phyloP scores from a whole-genome alignment of 2,329 filamentous ascomycete species.

The Trichoderma sp. region DNA sequence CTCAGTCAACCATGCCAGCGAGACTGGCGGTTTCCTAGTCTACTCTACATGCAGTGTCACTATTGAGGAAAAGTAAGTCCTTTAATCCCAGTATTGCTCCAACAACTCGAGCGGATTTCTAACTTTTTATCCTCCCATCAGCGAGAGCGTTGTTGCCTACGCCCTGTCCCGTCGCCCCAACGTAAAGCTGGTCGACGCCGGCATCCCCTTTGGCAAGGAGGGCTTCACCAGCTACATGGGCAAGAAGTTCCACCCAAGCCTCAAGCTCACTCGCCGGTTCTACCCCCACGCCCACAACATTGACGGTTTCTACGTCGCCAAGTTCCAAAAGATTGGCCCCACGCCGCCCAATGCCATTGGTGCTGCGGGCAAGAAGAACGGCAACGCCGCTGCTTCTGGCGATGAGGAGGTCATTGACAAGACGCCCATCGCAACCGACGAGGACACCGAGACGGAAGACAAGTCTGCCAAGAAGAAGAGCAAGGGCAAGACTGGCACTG shows the following conservation, averaged over 20 bases:
- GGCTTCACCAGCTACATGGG: slow-evolving; percentile 89
- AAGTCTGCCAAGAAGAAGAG: slow-evolving; percentile 25
- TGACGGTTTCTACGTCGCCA: slow-evolving; percentile 97
- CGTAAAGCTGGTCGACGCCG: slow-evolving; percentile 88
- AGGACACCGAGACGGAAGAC: slow-evolving; percentile 47
- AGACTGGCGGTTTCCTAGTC: slow-evolving; percentile 91
- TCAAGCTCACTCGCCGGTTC: slow-evolving; percentile 81
- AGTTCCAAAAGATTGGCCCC: slow-evolving; percentile 89
- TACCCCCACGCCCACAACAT: slow-evolving; percentile 94
- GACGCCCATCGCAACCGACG: slow-evolving; percentile 61
- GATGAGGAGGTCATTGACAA: slow-evolving; percentile 62
- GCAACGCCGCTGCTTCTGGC: slow-evolving; percentile 25
- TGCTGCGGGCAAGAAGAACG: slow-evolving; percentile 38
- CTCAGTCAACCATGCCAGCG: slow-evolving; percentile 86
- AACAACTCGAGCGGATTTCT: background rate
- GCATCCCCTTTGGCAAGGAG: slow-evolving; percentile 85
- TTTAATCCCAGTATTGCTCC: background rate
- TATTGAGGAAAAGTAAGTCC: slow-evolving; percentile 70
- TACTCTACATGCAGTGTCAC: slow-evolving; percentile 97
- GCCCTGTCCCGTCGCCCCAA: slow-evolving; percentile 89
- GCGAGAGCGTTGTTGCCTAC: slow-evolving; percentile 88
- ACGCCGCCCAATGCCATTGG: slow-evolving; percentile 58
- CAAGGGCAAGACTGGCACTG: slow-evolving; percentile 20
- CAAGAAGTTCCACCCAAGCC: slow-evolving; percentile 84
- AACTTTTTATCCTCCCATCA: background rate